Percentiles rank a stretch among this genome's conserved stretches.
Evolutionary conservation across 345 rosid genomes (phyloP).

Genomic region (Acer campestre): DNA sequence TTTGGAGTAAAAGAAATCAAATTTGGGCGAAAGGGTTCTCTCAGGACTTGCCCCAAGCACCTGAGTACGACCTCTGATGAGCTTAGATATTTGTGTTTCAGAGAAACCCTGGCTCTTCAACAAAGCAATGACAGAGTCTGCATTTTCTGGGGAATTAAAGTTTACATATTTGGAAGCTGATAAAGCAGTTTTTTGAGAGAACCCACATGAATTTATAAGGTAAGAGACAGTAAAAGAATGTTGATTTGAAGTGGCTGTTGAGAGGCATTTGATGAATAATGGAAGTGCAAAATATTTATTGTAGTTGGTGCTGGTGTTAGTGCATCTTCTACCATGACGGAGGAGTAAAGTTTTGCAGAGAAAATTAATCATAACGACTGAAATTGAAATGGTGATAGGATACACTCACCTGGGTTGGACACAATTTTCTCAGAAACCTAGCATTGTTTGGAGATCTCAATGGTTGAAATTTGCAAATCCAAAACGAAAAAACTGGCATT

Average conservation of each 20-base stretch:
- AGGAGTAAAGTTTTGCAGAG: not conserved
- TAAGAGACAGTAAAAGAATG: constrained; percentile 38
- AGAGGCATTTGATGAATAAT: constrained; percentile 1
- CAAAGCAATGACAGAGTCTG: constrained; percentile 18
- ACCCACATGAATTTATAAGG: constrained; percentile 22
- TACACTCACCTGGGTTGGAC: too few relatives aligned
- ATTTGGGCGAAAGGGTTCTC: constrained; percentile 38
- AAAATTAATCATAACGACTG: not conserved
- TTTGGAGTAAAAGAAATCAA: constrained; percentile 36
- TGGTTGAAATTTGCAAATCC: too few relatives aligned
- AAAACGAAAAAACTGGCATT: too few relatives aligned
- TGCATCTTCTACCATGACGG: too few relatives aligned
- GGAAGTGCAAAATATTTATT: not conserved
- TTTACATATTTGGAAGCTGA: too few relatives aligned
- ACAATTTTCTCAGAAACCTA: too few relatives aligned
- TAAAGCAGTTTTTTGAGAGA: too few relatives aligned
- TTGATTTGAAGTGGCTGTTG: not conserved
- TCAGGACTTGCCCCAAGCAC: constrained; percentile 18
- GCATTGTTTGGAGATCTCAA: too few relatives aligned
- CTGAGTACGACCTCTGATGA: constrained; percentile 13
- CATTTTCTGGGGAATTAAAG: not conserved
- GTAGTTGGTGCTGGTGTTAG: not conserved
- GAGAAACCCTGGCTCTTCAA: constrained; percentile 35
- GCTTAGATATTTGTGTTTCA: constrained; percentile 18
- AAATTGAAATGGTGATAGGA: too few relatives aligned